phyloP scores from a whole-genome alignment of 2,329 filamentous ascomycete genomes.

The Pyrenophora teres region DNA sequence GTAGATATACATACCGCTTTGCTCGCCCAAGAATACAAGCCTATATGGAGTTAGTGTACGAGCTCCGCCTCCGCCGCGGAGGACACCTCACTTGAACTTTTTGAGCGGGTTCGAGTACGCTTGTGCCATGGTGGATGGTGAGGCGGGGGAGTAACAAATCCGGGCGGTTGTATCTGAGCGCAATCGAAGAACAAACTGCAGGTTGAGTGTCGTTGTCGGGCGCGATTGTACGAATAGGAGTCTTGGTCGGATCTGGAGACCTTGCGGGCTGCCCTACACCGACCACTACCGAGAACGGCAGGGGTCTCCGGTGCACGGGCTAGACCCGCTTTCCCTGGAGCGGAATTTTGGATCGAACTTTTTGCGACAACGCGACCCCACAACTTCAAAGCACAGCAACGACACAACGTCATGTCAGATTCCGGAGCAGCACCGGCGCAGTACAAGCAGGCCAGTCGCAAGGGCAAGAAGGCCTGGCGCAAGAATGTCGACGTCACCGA shows the following conservation, averaged over 20 bases:
- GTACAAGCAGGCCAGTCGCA: slow-evolving; percentile 86
- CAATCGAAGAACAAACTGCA: slow-evolving; percentile 2
- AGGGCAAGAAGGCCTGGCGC: slow-evolving; percentile 98
- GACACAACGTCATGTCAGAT: slow-evolving; percentile 23
- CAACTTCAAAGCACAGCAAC: slow-evolving; percentile 9
- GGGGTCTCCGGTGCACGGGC: slow-evolving; percentile 5
- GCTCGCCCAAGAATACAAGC: slow-evolving; percentile 96
- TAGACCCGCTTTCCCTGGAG: slow-evolving; percentile 14
- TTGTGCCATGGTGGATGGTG: slow-evolving; percentile 68
- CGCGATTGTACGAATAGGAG: slow-evolving; percentile 31
- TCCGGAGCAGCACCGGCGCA: slow-evolving; percentile 69
- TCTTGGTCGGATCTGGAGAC: slow-evolving; percentile 24
- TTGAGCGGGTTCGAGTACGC: slow-evolving; percentile 98
- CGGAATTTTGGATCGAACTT: slow-evolving; percentile 22
- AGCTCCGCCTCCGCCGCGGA: slow-evolving; percentile 12
- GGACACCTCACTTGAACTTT: slow-evolving; percentile 86
- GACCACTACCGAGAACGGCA: slow-evolving; percentile 16
- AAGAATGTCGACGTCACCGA: slow-evolving; percentile 96
- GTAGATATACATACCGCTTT: slow-evolving; percentile 75
- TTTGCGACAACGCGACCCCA: slow-evolving; percentile 20
- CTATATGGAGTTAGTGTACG: slow-evolving; percentile 55
- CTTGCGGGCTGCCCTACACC: slow-evolving; percentile 12
- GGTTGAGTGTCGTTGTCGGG: slow-evolving; percentile 14
- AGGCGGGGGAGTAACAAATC: slow-evolving; percentile 3
- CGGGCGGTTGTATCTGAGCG: background rate